These are phyloP conservation scores for Trichoderma guizhouense DNA, from an alignment of 2,329 filamentous ascomycete species.

Conservation along the genomic window DNA sequence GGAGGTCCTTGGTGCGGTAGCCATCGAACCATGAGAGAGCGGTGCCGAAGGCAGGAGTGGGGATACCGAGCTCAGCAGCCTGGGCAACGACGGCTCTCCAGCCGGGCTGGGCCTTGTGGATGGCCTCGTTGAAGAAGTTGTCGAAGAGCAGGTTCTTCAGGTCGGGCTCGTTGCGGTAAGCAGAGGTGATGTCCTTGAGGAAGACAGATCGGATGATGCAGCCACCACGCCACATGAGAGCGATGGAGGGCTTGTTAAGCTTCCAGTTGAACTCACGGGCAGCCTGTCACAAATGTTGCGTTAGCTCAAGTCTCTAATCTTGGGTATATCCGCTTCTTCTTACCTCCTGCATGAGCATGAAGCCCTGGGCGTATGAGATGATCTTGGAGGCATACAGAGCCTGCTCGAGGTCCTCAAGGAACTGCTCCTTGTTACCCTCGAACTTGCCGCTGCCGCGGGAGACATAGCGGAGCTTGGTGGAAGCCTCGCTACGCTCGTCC, in stretches of 20 bases:
- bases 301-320: not conserved
- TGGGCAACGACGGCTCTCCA: constrained; percentile 92
- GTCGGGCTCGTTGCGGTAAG: constrained; percentile 90
- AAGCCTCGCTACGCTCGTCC: constrained; percentile 82
- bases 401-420: constrained; percentile 97
- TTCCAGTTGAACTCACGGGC: constrained; percentile 97
- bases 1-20: constrained; percentile 94
- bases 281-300: constrained; percentile 53
- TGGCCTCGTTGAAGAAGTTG: constrained; percentile 99
- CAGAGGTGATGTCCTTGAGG: constrained; percentile 98
- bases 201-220: constrained; percentile 99
- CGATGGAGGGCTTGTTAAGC: constrained; percentile 99
- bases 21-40: constrained; percentile 98
- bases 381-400: constrained; percentile 99
- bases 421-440: constrained; percentile 84
- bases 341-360: constrained; percentile 99
- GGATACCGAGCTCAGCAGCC: constrained; percentile 90
- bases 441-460: constrained; percentile 72
- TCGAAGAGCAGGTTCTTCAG: constrained; percentile 98
- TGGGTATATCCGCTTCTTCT: not conserved
- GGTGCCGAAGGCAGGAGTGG: constrained; percentile 93
- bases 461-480: constrained; percentile 67
- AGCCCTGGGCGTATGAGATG: constrained; percentile 98
- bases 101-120: constrained; percentile 89
- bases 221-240: constrained; percentile 99